Conservation (phyloP, 2,329 filamentous ascomycete genomes). For the Colletotrichum cereale region DNA sequence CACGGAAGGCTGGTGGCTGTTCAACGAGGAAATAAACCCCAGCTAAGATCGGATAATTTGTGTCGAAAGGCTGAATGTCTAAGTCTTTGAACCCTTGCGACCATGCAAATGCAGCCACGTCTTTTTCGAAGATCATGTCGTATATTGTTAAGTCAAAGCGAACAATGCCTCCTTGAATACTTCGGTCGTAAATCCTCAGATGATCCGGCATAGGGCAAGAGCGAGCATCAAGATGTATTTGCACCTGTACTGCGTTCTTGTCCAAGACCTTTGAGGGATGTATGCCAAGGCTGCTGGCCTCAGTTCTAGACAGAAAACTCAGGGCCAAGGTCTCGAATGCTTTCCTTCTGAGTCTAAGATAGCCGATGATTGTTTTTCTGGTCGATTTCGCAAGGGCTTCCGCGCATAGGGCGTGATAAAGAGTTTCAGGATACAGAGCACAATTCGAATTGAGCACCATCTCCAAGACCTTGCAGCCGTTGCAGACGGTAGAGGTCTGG, state of each 20-base stretch:
- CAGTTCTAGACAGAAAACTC: neutral
- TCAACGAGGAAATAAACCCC: too few relatives aligned
- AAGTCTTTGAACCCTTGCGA: neutral
- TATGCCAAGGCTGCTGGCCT: neutral
- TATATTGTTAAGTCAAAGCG: neutral
- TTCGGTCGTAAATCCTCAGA: neutral
- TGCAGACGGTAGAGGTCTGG: neutral
- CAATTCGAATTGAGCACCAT: neutral
- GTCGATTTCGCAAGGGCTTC: neutral
- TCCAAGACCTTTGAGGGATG: neutral
- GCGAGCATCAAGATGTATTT: neutral
- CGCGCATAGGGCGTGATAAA: accelerated
- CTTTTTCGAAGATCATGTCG: neutral
- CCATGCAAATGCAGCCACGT: neutral
- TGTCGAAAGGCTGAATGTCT: accelerated
- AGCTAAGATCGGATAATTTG: neutral
- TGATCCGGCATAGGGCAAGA: neutral
- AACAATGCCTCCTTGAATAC: too few relatives aligned
- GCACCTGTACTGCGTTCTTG: neutral
- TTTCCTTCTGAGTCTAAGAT: neutral
- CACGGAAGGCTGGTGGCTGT: neutral
- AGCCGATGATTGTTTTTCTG: neutral
- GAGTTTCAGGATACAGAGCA: neutral
- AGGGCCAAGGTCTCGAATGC: neutral
- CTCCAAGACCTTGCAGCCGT: neutral